Conservation (phyloP, 306 rosid genomes). For the Dryas alaskensis region DNA sequence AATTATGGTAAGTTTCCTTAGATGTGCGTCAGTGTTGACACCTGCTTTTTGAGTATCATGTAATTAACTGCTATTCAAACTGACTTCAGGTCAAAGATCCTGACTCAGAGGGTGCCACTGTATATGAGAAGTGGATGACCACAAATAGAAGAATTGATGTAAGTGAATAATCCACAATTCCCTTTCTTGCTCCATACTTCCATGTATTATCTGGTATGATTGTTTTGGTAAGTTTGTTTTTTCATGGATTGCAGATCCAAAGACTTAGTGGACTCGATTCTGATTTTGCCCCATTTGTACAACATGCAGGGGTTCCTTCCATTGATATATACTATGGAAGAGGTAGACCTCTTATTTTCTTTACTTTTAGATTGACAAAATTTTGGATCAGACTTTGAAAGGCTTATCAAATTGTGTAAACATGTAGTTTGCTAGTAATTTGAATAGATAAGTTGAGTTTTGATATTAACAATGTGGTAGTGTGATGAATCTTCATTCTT, state of each 20-base stretch:
- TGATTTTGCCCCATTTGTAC: slow-evolving; percentile 91
- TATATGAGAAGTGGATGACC: slow-evolving; percentile 57
- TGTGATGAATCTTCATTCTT: slow-evolving; percentile 17
- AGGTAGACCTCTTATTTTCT: slow-evolving; percentile 43
- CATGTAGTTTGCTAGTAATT: neutral
- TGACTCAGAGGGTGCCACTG: slow-evolving; percentile 49
- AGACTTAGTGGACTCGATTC: slow-evolving; percentile 77
- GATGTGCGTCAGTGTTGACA: neutral
- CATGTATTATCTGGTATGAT: slow-evolving; percentile 1
- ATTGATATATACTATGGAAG: slow-evolving; percentile 79
- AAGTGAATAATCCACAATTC: slow-evolving; percentile 23
- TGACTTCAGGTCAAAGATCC: slow-evolving; percentile 86
- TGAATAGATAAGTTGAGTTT: neutral
- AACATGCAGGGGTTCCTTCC: slow-evolving; percentile 90
- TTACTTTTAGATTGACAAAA: neutral
- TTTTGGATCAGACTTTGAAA: slow-evolving; percentile 7
- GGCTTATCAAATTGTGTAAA: neutral
- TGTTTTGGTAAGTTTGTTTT: neutral
- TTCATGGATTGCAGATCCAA: slow-evolving; percentile 57
- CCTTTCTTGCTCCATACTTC: slow-evolving; percentile 4
- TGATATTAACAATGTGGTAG: neutral
- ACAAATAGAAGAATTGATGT: slow-evolving; percentile 42
- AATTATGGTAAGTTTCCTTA: neutral
- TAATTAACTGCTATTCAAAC: slow-evolving; percentile 17
- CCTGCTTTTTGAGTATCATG: slow-evolving; percentile 13